Evolutionary conservation across 1,284 basidiomycete genomes (phyloP).

Genomic region (Cryptococcus floricola): DNA sequence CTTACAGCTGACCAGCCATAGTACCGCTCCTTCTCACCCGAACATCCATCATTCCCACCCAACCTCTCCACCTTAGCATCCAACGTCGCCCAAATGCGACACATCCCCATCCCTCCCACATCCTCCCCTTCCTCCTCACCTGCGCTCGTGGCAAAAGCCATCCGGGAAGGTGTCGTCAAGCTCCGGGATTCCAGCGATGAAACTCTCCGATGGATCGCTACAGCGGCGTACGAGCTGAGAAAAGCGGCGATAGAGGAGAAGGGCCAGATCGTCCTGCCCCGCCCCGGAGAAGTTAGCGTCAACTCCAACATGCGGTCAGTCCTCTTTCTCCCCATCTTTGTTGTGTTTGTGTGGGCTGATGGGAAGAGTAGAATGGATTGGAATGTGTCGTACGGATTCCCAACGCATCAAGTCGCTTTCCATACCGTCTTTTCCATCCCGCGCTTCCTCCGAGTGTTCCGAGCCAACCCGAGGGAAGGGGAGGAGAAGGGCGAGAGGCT

Average conservation of each 20-base stretch:
- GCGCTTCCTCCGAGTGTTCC: constrained; percentile 27
- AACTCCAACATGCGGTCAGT: constrained; percentile 29
- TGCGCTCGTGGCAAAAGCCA: not conserved
- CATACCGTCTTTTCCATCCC: constrained; percentile 18
- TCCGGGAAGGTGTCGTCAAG: constrained; percentile 1
- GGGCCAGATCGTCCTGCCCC: constrained; percentile 18
- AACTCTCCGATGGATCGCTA: constrained; percentile 7
- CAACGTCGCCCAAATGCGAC: constrained; percentile 31
- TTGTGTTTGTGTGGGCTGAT: not conserved
- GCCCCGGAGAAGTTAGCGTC: constrained; percentile 17
- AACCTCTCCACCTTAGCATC: constrained; percentile 20
- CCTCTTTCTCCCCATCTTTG: too few species aligned
- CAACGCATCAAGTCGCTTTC: constrained; percentile 11
- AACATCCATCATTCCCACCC: constrained; percentile 21
- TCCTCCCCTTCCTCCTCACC: not conserved
- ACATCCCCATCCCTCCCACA: constrained; percentile 8
- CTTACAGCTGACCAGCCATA: not conserved
- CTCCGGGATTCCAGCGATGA: constrained; percentile 1
- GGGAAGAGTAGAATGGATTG: constrained; percentile 14
- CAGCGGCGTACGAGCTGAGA: constrained; percentile 3
- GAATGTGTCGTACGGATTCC: constrained; percentile 25
- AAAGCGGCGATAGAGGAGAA: constrained; percentile 7
- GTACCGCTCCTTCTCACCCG: constrained; percentile 25
- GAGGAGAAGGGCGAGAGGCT: not conserved
- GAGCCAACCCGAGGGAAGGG: constrained; percentile 18